Evolutionary conservation across 2,329 filamentous ascomycete genomes (phyloP), one percentile per base, ranked within the genome.

Genomic region (Exserohilum turcica): DNA sequence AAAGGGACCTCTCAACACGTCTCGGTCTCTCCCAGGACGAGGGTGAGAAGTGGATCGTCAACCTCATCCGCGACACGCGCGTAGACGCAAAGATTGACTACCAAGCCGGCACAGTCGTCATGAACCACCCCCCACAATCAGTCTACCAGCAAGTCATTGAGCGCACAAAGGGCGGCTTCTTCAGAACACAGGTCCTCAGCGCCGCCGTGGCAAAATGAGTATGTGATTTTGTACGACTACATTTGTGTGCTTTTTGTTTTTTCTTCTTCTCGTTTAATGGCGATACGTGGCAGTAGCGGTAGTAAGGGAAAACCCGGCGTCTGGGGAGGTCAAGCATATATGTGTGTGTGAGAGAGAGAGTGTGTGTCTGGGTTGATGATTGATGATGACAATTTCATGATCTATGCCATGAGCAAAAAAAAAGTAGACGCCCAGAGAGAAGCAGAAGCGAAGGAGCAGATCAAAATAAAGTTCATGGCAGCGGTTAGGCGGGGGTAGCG

Each of bases 1-100:
- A 7, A 58, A 87, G 85, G 78, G 94, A 97, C 69, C 85, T 99
- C 54, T 96, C 92, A 62, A 89, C 87, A 60, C 90, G 94, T 75
- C 86, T 99, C 56, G 94, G 93, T 63, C 84, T 99, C 62, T 91
- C 89, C 74, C 88, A 92, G 69, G 91, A 96, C 73, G 94, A 97
- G 72, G 94, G 94, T 70, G 94, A 99, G 86, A 99, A 99, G 83
- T 99, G 94, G 94, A 99, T 99, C 72, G 94, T 99, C 68, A 99
- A 99, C 82, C 84, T 99, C 61, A 99, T 99, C 79, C 89, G 94
- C 61, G 94, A 99, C 79, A 99, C 94, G 19, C 86, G 92, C 59
- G 90, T 99, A 60, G 94, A 99, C 74, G 94, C 94, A 71, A 99
- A 99, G 86, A 97, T 97, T 74, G 94, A 99, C 80, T 97, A 96